Evolutionary conservation across 805 yeast genomes (phyloP).

Genomic region (Candida tibetensis): DNA sequence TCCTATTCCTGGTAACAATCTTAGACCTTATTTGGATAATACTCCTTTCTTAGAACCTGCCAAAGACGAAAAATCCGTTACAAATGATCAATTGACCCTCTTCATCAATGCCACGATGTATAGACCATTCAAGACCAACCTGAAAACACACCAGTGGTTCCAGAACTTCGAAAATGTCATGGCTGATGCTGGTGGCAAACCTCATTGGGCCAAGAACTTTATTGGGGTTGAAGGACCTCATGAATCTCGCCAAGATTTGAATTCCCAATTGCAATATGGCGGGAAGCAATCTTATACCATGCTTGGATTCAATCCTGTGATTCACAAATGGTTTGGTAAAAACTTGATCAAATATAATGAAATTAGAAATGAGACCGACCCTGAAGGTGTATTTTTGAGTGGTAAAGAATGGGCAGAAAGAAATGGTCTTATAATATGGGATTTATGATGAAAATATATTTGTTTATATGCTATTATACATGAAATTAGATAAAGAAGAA

Average conservation of each 20-base stretch:
- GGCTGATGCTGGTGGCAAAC: constrained; percentile 81
- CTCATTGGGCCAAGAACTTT: constrained; percentile 98
- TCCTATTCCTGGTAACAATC: constrained; percentile 78
- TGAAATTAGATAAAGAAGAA: too few species aligned
- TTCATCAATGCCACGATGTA: constrained; percentile 94
- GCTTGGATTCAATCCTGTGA: constrained; percentile 71
- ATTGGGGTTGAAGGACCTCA: constrained; percentile 52
- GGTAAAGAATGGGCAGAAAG: constrained; percentile 77
- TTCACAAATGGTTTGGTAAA: constrained; percentile 78
- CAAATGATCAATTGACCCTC: constrained; percentile 76
- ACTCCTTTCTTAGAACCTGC: constrained; percentile 64
- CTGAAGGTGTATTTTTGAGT: constrained; percentile 74
- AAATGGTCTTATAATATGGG: constrained; percentile 49
- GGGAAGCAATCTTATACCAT: constrained; percentile 61
- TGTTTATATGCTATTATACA: not conserved
- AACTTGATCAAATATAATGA: constrained; percentile 59
- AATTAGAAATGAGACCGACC: constrained; percentile 70
- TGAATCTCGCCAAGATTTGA: constrained; percentile 31
- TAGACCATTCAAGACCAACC: constrained; percentile 80
- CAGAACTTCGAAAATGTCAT: constrained; percentile 76
- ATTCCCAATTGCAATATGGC: constrained; percentile 38
- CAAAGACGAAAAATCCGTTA: constrained; percentile 43
- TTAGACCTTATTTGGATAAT: constrained; percentile 78
- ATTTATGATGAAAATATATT: too few species aligned
- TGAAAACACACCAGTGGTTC: constrained; percentile 79